A percentile compares a stretch with the other conserved stretches of the same genome.
Conservation (phyloP, 768 basidiomycete species). For the Aureoboletus auriporus region DNA sequence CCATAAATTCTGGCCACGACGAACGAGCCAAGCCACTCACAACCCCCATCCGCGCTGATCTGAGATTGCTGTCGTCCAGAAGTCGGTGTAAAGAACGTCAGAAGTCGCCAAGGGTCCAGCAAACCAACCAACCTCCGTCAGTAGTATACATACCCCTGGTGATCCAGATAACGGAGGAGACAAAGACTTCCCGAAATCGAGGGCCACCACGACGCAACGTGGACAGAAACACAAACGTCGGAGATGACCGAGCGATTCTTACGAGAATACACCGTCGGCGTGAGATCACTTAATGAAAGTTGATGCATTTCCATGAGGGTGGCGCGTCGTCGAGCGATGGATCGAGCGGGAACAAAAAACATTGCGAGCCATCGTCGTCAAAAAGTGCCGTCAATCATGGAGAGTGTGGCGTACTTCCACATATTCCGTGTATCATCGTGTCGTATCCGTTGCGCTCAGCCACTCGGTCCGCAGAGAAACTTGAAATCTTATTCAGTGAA, state of each 20-base stretch:
- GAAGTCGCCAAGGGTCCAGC: slow-evolving; percentile 10
- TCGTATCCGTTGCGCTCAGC: not conserved
- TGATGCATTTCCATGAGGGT: slow-evolving; percentile 5
- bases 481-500: slow-evolving; percentile 8
- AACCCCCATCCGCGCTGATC: slow-evolving; percentile 11
- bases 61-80: slow-evolving; percentile 14
- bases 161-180: slow-evolving; percentile 14
- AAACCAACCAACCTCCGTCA: slow-evolving; percentile 11
- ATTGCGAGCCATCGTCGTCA: slow-evolving; percentile 1
- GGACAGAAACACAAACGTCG: slow-evolving; percentile 12
- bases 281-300: not conserved
- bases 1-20: not conserved
- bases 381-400: slow-evolving; percentile 6
- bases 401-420: slow-evolving; percentile 12
- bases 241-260: slow-evolving; percentile 11
- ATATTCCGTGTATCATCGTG: slow-evolving; percentile 1
- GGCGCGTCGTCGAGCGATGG: slow-evolving; percentile 13
- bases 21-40: not conserved
- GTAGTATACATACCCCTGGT: slow-evolving; percentile 11
- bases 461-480: slow-evolving; percentile 6
- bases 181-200: slow-evolving; percentile 3
- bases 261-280: slow-evolving; percentile 7
- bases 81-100: slow-evolving; percentile 5
- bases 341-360: slow-evolving; percentile 9
- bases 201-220: not conserved